These are phyloP conservation scores for Catunica adiposa DNA, from an alignment of 2,329 filamentous ascomycete genomes.

Conservation along the genomic window DNA sequence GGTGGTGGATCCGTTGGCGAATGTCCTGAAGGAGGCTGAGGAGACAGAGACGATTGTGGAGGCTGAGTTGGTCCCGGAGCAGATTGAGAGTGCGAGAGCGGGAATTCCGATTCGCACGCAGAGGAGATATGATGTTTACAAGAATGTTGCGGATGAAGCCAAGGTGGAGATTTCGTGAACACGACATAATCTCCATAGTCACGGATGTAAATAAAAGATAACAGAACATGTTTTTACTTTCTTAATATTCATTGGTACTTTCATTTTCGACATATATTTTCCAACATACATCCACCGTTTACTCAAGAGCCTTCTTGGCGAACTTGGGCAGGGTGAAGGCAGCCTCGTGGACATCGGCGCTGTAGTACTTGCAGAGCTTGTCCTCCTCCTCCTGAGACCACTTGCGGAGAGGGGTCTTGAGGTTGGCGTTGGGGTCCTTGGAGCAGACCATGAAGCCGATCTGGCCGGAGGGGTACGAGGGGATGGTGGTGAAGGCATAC, in stretches of 20 bases:
- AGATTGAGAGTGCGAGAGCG: constrained; percentile 59
- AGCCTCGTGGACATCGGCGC: constrained; percentile 87
- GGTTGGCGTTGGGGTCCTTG: constrained; percentile 75
- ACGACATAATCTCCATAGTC: neutral
- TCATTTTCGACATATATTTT: neutral
- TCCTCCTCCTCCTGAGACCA: constrained; percentile 83
- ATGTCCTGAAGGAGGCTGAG: constrained; percentile 61
- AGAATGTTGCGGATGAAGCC: constrained; percentile 43
- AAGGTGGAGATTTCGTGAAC: constrained; percentile 10
- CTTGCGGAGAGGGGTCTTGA: constrained; percentile 67
- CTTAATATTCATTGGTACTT: neutral
- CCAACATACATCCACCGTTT: constrained; percentile 17
- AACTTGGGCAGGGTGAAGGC: constrained; percentile 89
- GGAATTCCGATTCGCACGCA: constrained; percentile 74
- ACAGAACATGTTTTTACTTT: neutral
- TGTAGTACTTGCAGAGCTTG: constrained; percentile 92
- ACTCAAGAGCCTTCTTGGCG: constrained; percentile 59
- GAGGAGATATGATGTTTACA: constrained; percentile 87
- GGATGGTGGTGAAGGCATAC: constrained; percentile 98
- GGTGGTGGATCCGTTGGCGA: constrained; percentile 73
- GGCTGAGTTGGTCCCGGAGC: constrained; percentile 50
- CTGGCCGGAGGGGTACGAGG: constrained; percentile 95
- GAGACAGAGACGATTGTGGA: constrained; percentile 63
- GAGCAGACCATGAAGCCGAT: constrained; percentile 99
- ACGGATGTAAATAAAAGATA: neutral